These are phyloP conservation scores for Peterozyma xylosa DNA, from an alignment of 805 yeast genomes.

Conservation along the genomic window DNA sequence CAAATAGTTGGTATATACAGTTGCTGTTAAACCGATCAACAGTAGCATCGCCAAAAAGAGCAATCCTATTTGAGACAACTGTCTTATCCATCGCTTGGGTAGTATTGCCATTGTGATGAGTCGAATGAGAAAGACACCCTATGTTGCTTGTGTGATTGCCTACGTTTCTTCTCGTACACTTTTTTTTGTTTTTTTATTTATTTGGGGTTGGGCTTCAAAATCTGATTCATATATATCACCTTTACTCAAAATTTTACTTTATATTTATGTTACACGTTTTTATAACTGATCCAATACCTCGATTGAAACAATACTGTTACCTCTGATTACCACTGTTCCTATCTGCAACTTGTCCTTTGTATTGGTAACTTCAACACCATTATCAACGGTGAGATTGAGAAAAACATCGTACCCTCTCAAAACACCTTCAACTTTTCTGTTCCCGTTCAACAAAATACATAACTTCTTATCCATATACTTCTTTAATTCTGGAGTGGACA, in stretches of 20 bases:
- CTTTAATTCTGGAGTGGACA: constrained; percentile 26
- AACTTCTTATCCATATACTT: constrained; percentile 77
- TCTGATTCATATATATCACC: too few species aligned
- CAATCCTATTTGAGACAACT: constrained; percentile 16
- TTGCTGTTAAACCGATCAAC: constrained; percentile 30
- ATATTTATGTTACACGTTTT: not conserved
- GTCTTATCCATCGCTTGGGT: constrained; percentile 26
- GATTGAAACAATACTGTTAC: constrained; percentile 43
- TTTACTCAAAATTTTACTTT: not conserved
- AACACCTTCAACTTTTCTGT: constrained; percentile 71
- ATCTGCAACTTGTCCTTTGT: constrained; percentile 9
- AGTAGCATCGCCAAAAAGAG: constrained; percentile 15
- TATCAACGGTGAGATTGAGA: constrained; percentile 24
- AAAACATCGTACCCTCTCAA: constrained; percentile 77
- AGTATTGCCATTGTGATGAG: constrained; percentile 7
- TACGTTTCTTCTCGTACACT: not conserved
- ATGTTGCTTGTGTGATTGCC: not conserved
- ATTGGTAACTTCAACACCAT: constrained; percentile 13
- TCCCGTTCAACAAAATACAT: constrained; percentile 68
- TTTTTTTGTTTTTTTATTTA: not conserved
- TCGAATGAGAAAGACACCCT: too few species aligned
- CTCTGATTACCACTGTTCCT: constrained; percentile 38
- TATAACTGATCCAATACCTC: constrained; percentile 25
- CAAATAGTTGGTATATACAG: constrained; percentile 24
- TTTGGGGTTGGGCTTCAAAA: too few species aligned